Percentiles rank a stretch among this genome's conserved stretches.
These are phyloP conservation scores for Fusarium proliferatum DNA, from an alignment of 2,329 filamentous ascomycete species.

Conservation along the genomic window DNA sequence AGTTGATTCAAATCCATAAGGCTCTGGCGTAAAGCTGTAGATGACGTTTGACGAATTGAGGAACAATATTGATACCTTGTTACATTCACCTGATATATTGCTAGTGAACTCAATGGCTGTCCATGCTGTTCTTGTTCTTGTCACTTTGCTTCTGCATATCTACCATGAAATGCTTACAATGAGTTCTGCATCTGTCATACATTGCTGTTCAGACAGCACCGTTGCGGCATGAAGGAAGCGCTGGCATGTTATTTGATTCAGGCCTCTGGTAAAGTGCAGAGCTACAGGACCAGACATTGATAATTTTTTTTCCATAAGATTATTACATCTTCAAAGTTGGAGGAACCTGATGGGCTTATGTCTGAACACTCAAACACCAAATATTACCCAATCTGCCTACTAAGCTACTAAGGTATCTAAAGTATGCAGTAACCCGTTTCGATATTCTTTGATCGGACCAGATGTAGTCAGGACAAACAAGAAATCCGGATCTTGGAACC, in stretches of 20 bases:
- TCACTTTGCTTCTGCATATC: not conserved
- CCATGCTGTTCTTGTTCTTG: no score
- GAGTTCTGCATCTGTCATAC: not conserved
- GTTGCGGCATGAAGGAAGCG: no score
- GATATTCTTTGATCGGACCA: not conserved
- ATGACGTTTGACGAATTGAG: constrained; percentile 8
- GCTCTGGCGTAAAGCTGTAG: not conserved
- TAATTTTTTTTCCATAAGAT: not conserved
- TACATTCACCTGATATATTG: not conserved
- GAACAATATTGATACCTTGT: not conserved
- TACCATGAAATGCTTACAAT: not conserved
- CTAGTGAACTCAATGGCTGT: not conserved
- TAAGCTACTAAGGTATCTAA: not conserved
- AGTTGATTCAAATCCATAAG: not conserved
- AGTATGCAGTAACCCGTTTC: not conserved
- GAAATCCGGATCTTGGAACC: not conserved
- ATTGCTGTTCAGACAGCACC: not conserved
- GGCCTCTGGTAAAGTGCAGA: not conserved
- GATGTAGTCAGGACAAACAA: not conserved
- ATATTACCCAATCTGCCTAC: not conserved
- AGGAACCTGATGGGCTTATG: not conserved
- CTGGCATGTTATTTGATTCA: not conserved
- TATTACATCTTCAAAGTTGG: not conserved
- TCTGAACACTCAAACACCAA: not conserved
- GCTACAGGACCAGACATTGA: not conserved